Conservation (phyloP, 202 grass and related monocot genomes). For the Brachypodium distachyon region DNA sequence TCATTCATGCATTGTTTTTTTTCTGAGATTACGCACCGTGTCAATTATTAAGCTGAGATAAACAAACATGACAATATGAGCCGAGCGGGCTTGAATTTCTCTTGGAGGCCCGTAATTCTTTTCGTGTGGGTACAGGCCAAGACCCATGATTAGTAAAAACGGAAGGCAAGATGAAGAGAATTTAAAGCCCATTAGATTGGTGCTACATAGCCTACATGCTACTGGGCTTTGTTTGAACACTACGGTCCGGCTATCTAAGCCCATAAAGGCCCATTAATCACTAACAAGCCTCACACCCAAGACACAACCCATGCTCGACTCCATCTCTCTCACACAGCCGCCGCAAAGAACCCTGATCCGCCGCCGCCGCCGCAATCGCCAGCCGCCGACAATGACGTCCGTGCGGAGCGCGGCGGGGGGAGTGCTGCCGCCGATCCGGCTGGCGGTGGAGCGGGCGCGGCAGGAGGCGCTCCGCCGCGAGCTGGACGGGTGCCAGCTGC, state of each 20-base stretch:
- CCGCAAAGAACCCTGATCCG: constrained; percentile 25
- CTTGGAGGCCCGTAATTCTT: too few relatives aligned
- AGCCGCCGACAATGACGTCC: constrained; percentile 45
- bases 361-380: constrained; percentile 14
- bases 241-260: background rate
- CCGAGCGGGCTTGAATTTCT: too few relatives aligned
- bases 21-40: too few relatives aligned
- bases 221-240: background rate
- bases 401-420: constrained; percentile 41
- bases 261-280: background rate
- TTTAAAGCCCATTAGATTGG: too few relatives aligned
- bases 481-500: constrained; percentile 64
- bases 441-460: constrained; percentile 44
- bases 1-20: too few relatives aligned
- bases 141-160: too few relatives aligned
- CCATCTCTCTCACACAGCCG: background rate
- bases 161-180: too few relatives aligned
- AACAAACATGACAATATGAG: too few relatives aligned
- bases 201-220: accelerated
- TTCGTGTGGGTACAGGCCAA: too few relatives aligned
- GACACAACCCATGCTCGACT: background rate
- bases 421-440: constrained; percentile 47
- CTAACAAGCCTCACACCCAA: background rate
- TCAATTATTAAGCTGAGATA: too few relatives aligned
- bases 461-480: constrained; percentile 60